Evolutionary conservation across 2,329 filamentous ascomycete species (phyloP), one percentile per base, ranked within the genome.

Genomic region (Graphilbum ipis-grandicollis): DNA sequence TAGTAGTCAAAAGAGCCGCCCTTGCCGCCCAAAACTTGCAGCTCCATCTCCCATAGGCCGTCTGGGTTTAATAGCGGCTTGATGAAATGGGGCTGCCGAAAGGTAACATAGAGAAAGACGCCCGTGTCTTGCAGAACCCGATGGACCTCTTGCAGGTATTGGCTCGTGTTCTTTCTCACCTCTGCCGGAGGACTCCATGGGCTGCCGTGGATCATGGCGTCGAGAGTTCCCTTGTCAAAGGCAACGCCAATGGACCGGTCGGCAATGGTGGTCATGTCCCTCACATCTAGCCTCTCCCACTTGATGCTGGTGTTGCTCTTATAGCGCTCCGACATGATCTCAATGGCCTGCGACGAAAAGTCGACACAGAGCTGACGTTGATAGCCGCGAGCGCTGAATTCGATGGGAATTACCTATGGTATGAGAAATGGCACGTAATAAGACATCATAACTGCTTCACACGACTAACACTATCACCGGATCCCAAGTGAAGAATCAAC

Each of bases 211-310:
- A 71, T 64, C 60, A 71, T 68, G 33, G 62, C 64, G 49, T 71
- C 66, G 3, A 71, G 51, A 1, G 66, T 71, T 3, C 59, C 58
- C 47, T 72, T 72, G 43, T 71, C 66, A 43, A 76, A 70, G 10
- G 68, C 68, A 6, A 74, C 56, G 44, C 70, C 64, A 29, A 75
- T 47, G 1, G 58, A 61, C 1, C 41, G 46, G 23, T 56, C 50
- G 1, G 51, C 46, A 1, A 70, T 44, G 1, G 48, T 47, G 9
- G 49, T 45, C 57, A 75, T 62, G 26, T 64, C 43, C 7, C 68
- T 61, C 3, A 74, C 60, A 45, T 75, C 69, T 41, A 57, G 58
- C 26, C 56, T 50, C 19, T 47, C 43, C 68, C 68, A 75, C 34
- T 56, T 49, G n/a, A 71, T 63, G 5, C 55, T 56, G 5, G 50